Conservation (phyloP, 2,329 filamentous ascomycete species). For the Sarocladium kiliense region DNA sequence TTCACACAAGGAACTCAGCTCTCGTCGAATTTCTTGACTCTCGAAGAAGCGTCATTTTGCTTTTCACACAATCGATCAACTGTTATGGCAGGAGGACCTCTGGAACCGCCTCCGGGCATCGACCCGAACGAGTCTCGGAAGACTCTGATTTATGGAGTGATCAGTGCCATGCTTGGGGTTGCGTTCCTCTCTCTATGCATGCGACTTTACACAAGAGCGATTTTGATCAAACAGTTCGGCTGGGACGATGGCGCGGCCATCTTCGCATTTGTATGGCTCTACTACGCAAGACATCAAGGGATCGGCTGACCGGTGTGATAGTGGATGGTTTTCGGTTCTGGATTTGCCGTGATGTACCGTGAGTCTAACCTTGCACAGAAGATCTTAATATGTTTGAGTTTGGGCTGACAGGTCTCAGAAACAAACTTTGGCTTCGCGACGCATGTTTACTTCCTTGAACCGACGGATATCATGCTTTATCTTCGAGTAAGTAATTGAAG, state of each 20-base stretch:
- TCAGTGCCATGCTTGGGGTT: background rate
- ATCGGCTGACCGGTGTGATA: background rate
- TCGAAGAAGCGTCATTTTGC: background rate
- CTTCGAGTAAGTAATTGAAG: background rate
- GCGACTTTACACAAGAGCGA: background rate
- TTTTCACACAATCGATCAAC: background rate
- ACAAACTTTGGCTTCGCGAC: conserved; percentile 3
- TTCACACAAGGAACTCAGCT: background rate
- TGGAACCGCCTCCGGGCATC: background rate
- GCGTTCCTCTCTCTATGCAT: background rate
- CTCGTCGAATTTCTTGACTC: background rate
- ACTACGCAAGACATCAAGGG: background rate
- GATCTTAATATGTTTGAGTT: background rate
- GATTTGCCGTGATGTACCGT: background rate
- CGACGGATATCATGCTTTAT: background rate
- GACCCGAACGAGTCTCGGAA: conserved; percentile 4
- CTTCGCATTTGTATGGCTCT: background rate
- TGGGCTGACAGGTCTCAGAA: background rate
- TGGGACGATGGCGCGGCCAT: conserved; percentile 5
- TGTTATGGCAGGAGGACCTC: background rate
- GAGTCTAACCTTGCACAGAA: background rate
- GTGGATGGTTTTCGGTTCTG: conserved; percentile 3
- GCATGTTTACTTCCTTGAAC: conserved; percentile 4
- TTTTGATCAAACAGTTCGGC: conserved; percentile 7
- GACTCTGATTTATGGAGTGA: background rate